A percentile compares a stretch with the other conserved stretches of the same genome.
phyloP scores from a whole-genome alignment of 169 alveolate genomes.

The Plasmodium blacklocki region DNA sequence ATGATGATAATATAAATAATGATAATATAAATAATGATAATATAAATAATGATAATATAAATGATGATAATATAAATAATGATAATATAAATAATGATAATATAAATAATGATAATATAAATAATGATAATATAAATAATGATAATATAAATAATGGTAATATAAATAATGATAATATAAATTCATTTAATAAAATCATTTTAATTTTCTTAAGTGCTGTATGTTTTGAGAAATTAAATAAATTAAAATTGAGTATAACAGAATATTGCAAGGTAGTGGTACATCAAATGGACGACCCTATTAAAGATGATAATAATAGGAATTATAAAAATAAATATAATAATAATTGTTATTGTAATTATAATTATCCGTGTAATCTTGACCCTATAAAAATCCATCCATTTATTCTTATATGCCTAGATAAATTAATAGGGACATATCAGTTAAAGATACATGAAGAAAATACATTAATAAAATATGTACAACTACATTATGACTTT shows the following conservation, averaged over 20 bases:
- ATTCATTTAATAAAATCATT: neutral
- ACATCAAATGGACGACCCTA: neutral
- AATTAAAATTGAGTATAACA: conserved; percentile 17
- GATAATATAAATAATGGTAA: too few species aligned
- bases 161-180: too few species aligned
- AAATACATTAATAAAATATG: conserved; percentile 6
- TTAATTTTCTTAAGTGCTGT: conserved; percentile 9
- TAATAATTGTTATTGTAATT: neutral
- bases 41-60: too few species aligned
- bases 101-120: too few species aligned
- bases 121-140: too few species aligned
- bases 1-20: too few species aligned
- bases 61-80: too few species aligned
- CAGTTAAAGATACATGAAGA: conserved; percentile 44
- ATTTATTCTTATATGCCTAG: conserved; percentile 38
- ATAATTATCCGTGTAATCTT: neutral
- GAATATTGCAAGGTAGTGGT: conserved; percentile 49
- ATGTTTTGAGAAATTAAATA: conserved; percentile 29
- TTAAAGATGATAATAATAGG: neutral
- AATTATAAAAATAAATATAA: conserved; percentile 5
- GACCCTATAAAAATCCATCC: conserved; percentile 12
- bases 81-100: too few species aligned
- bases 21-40: too few species aligned
- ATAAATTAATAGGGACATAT: conserved; percentile 39
- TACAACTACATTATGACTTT: conserved; percentile 6